Percentiles rank a stretch among this genome's conserved stretches.
These are phyloP conservation scores for Obba rivulosa DNA, from an alignment of 768 basidiomycete species.

Conservation along the genomic window DNA sequence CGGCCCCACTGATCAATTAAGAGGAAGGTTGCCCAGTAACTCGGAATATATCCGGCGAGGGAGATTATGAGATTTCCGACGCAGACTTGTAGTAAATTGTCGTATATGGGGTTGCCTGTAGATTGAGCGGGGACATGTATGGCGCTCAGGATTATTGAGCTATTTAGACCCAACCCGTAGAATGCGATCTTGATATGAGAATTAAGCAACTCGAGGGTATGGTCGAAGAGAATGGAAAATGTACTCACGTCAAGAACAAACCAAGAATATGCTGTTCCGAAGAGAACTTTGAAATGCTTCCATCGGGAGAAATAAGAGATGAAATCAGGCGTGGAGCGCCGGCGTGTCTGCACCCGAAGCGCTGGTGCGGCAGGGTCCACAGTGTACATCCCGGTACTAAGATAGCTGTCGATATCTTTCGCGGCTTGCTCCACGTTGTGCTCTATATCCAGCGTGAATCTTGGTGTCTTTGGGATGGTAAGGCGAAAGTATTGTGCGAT, in stretches of 20 bases:
- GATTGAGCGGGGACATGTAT: constrained; percentile 19
- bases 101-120: constrained; percentile 14
- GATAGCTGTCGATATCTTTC: constrained; percentile 34
- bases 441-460: constrained; percentile 47
- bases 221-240: constrained; percentile 11
- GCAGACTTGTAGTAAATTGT: constrained; percentile 24
- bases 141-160: constrained; percentile 33
- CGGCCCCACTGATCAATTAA: constrained; percentile 34
- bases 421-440: constrained; percentile 39
- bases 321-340: constrained; percentile 51
- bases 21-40: constrained; percentile 32
- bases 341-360: constrained; percentile 43
- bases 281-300: constrained; percentile 74
- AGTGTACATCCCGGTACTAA: constrained; percentile 37
- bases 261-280: constrained; percentile 86
- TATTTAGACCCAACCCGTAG: constrained; percentile 46
- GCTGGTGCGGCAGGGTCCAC: constrained; percentile 52
- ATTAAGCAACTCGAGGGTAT: too few species aligned
- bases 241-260: constrained; percentile 78
- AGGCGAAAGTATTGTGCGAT: constrained; percentile 43
- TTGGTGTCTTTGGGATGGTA: constrained; percentile 44
- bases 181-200: constrained; percentile 30
- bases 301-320: constrained; percentile 58
- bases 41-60: constrained; percentile 33
- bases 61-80: constrained; percentile 33